A percentile compares a stretch with the other conserved stretches of the same genome.
Evolutionary conservation across 768 basidiomycete species (phyloP).

Genomic region (Kondoa malvinella): DNA sequence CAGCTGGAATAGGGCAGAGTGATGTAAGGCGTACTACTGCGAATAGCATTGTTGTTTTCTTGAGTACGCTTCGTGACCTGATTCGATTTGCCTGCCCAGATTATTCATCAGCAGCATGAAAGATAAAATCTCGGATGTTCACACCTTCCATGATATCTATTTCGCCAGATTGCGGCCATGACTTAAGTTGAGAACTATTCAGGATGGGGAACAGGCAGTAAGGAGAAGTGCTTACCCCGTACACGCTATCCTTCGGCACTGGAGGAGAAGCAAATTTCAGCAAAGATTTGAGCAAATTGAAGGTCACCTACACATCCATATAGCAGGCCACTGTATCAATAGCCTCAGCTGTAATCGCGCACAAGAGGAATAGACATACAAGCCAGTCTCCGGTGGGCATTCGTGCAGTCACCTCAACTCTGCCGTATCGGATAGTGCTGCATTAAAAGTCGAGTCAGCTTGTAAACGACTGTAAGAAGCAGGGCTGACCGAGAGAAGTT

Average conservation of each 20-base stretch:
- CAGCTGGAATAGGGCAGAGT: not conserved
- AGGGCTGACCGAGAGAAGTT: not conserved
- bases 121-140: not conserved
- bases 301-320: too few species aligned
- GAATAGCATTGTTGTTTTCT: not conserved
- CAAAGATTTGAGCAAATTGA: too few species aligned
- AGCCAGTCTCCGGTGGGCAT: not conserved
- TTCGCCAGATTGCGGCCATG: not conserved
- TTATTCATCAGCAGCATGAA: not conserved
- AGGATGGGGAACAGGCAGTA: not conserved
- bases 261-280: too few species aligned
- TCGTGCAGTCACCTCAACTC: not conserved
- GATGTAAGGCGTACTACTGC: not conserved
- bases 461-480: not conserved
- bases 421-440: not conserved
- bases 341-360: not conserved
- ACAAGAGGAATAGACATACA: not conserved
- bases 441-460: not conserved
- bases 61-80: not conserved
- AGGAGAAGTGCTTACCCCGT: not conserved
- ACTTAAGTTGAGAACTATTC: not conserved
- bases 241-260: not conserved
- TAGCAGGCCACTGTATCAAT: not conserved
- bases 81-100: not conserved
- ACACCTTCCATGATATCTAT: not conserved